phyloP scores from a whole-genome alignment of 805 yeast species.

The Saccharomyces paradoxus region DNA sequence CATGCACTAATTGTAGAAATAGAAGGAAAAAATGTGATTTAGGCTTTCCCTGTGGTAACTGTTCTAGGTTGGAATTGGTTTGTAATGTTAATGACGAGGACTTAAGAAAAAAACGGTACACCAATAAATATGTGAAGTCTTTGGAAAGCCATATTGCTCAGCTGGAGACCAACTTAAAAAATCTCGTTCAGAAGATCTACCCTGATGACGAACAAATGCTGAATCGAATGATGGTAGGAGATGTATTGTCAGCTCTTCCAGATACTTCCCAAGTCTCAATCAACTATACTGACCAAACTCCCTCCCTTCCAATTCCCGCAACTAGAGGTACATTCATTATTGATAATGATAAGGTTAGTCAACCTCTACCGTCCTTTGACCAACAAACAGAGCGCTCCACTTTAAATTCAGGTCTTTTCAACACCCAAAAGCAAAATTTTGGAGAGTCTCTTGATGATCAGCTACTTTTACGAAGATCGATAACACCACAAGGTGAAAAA shows the following conservation, averaged over 20 bases:
- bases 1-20: slow-evolving; percentile 30
- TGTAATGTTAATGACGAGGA: slow-evolving; percentile 43
- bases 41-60: slow-evolving; percentile 42
- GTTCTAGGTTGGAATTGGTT: slow-evolving; percentile 36
- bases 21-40: slow-evolving; percentile 42
- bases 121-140: slow-evolving; percentile 41
- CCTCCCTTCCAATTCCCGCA: neutral
- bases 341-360: neutral
- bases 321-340: neutral
- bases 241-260: slow-evolving; percentile 11
- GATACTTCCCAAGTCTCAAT: neutral
- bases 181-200: slow-evolving; percentile 16
- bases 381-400: slow-evolving; percentile 1
- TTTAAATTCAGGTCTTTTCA: neutral
- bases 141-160: slow-evolving; percentile 31
- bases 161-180: slow-evolving; percentile 22
- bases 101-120: slow-evolving; percentile 43
- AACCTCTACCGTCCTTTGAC: neutral
- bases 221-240: slow-evolving; percentile 16
- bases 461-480: neutral
- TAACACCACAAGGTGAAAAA: slow-evolving; percentile 6
- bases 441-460: neutral
- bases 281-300: neutral
- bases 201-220: slow-evolving; percentile 15
- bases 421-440: neutral